phyloP scores from a whole-genome alignment of 1,139 yeast species.

The Eremothecium sinecaudum region DNA sequence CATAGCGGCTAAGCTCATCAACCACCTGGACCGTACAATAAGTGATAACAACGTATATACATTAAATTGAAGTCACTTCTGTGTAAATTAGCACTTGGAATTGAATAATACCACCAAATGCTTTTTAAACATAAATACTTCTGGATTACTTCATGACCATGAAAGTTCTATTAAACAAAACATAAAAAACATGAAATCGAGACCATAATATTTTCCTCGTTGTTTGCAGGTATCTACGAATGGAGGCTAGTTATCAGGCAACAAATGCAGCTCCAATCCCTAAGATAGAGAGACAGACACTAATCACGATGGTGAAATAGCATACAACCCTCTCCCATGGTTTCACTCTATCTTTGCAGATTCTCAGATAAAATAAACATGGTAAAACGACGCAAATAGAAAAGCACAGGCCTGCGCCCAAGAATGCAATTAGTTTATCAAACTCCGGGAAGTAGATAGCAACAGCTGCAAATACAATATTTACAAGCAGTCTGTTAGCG shows the following conservation, averaged over 20 bases:
- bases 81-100: too few relatives aligned
- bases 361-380: conserved; percentile 52
- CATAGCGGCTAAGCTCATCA: too few relatives aligned
- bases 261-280: conserved; percentile 41
- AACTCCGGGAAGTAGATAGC: conserved; percentile 64
- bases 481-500: conserved; percentile 34
- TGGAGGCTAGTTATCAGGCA: conserved; percentile 4
- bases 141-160: too few relatives aligned
- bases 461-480: conserved; percentile 37
- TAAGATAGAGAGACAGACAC: conserved; percentile 39
- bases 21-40: too few relatives aligned
- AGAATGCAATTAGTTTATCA: conserved; percentile 72
- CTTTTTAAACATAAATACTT: too few relatives aligned
- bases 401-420: conserved; percentile 77
- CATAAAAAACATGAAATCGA: too few relatives aligned
- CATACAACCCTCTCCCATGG: conserved; percentile 35
- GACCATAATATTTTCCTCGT: too few relatives aligned
- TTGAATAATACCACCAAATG: too few relatives aligned
- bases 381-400: conserved; percentile 76
- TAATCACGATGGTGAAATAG: conserved; percentile 38
- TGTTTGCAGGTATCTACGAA: too few relatives aligned
- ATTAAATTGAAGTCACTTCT: too few relatives aligned
- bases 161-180: too few relatives aligned
- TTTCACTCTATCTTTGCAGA: conserved; percentile 43
- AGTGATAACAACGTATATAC: too few relatives aligned